These are phyloP conservation scores for Babesia ovata DNA, from an alignment of 169 alveolate genomes.

Conservation along the genomic window DNA sequence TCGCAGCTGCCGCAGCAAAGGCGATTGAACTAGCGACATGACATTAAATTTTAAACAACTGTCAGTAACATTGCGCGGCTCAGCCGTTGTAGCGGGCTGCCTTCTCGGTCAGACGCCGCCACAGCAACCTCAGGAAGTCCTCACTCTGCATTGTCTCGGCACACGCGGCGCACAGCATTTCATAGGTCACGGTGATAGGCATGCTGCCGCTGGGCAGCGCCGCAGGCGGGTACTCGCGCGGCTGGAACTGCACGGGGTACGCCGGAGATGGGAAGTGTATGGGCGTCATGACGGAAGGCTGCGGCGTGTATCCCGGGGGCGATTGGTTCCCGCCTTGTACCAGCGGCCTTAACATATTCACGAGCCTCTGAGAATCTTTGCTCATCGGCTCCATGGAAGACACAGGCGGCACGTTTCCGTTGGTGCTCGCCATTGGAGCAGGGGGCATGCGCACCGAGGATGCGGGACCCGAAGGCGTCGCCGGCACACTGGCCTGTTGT, in stretches of 20 bases:
- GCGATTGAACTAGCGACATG: slow-evolving; percentile 8
- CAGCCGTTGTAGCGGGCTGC: background rate
- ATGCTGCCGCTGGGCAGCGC: background rate
- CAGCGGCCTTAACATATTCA: background rate
- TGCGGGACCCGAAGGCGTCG: too few species aligned
- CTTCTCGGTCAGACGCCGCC: slow-evolving; percentile 33
- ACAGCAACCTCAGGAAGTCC: slow-evolving; percentile 37
- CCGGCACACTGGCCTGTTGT: background rate
- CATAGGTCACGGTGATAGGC: slow-evolving; percentile 32
- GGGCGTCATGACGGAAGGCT: background rate
- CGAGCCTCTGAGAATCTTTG: background rate
- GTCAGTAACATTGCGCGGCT: background rate
- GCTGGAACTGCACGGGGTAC: background rate
- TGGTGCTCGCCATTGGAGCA: too few species aligned
- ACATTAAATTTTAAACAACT: background rate
- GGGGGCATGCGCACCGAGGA: too few species aligned
- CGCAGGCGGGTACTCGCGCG: background rate
- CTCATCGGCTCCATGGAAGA: background rate
- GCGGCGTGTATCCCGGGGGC: background rate
- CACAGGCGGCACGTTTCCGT: background rate
- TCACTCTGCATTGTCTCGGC: slow-evolving; percentile 48
- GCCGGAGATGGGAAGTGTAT: background rate
- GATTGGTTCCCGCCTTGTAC: background rate
- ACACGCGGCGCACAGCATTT: slow-evolving; percentile 36
- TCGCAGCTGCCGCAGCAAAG: background rate